These are phyloP conservation scores for Pseudogymnoascus sp. DNA, from an alignment of 2,329 filamentous ascomycete species.

Conservation along the genomic window DNA sequence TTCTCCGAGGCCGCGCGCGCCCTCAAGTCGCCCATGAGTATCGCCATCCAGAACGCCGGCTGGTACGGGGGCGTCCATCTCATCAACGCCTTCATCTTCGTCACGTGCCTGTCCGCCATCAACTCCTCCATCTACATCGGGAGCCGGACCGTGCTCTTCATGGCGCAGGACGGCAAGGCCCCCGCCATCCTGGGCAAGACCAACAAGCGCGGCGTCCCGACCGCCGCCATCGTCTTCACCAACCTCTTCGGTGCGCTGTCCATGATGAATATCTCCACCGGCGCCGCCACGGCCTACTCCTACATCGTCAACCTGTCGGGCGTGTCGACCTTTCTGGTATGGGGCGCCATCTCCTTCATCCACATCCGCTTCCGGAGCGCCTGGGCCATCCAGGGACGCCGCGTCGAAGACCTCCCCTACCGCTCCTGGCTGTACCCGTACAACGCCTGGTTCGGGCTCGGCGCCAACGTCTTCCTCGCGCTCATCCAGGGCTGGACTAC, in stretches of 20 bases:
- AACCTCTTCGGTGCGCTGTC: slow-evolving; percentile 63
- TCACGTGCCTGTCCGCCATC: slow-evolving; percentile 63
- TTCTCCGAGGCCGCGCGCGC: slow-evolving; percentile 56
- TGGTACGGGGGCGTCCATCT: slow-evolving; percentile 67
- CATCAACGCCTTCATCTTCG: slow-evolving; percentile 69
- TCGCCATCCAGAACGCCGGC: slow-evolving; percentile 65
- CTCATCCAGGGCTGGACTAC: slow-evolving; percentile 56
- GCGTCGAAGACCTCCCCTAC: slow-evolving; percentile 47
- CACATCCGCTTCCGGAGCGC: slow-evolving; percentile 64
- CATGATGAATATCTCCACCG: slow-evolving; percentile 67
- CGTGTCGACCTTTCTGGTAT: slow-evolving; percentile 64
- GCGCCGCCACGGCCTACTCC: slow-evolving; percentile 54
- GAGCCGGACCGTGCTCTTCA: slow-evolving; percentile 65
- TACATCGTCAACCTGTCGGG: slow-evolving; percentile 66
- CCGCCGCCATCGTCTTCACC: slow-evolving; percentile 56
- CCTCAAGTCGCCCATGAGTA: slow-evolving; percentile 64
- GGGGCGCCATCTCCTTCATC: slow-evolving; percentile 61
- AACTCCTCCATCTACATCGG: slow-evolving; percentile 74
- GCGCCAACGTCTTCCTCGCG: slow-evolving; percentile 50
- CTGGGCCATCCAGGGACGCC: slow-evolving; percentile 51
- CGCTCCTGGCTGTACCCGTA: slow-evolving; percentile 47
- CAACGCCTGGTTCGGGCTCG: slow-evolving; percentile 51
- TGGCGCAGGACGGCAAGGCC: slow-evolving; percentile 66
- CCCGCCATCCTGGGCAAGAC: slow-evolving; percentile 62
- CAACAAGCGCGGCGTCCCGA: slow-evolving; percentile 52